A percentile compares a stretch with the other conserved stretches of the same genome.
Conservation (phyloP, 108 stramenopile genomes). For the Cyclostephanos invisitatus region DNA sequence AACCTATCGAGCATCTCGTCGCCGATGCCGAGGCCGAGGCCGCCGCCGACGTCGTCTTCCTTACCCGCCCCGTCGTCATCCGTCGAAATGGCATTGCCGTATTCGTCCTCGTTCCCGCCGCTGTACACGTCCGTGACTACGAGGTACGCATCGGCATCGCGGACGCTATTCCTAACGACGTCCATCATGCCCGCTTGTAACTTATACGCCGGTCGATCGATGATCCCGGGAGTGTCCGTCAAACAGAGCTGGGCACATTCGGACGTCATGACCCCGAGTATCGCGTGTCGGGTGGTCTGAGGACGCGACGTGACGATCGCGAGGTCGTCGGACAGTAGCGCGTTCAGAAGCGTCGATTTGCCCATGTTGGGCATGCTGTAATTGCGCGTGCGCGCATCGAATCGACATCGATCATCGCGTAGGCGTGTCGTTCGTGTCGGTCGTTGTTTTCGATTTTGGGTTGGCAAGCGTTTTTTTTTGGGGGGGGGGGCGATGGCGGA, state of each 20-base stretch:
- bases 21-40: slow-evolving; percentile 31
- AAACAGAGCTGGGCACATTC: slow-evolving; percentile 77
- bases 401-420: too few relatives aligned
- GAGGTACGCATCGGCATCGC: slow-evolving; percentile 74
- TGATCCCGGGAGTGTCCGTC: slow-evolving; percentile 90
- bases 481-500: too few relatives aligned
- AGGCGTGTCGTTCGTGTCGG: too few relatives aligned
- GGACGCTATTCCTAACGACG: slow-evolving; percentile 69
- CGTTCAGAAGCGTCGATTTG: slow-evolving; percentile 88
- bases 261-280: slow-evolving; percentile 80
- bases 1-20: slow-evolving; percentile 60
- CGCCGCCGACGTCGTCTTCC: slow-evolving; percentile 8
- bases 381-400: too few relatives aligned
- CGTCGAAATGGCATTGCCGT: too few relatives aligned
- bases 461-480: too few relatives aligned
- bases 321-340: slow-evolving; percentile 71
- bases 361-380: slow-evolving; percentile 93
- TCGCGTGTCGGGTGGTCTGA: slow-evolving; percentile 92
- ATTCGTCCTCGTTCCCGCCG: slow-evolving; percentile 34
- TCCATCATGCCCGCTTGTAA: slow-evolving; percentile 92
- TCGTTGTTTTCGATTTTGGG: too few relatives aligned
- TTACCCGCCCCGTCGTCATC: slow-evolving; percentile 12
- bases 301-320: slow-evolving; percentile 84
- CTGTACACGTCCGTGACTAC: slow-evolving; percentile 86
- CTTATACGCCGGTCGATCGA: slow-evolving; percentile 78